These are phyloP conservation scores for Tetrahymena elliotti DNA, from an alignment of 73 alveolate genomes.

Conservation along the genomic window DNA sequence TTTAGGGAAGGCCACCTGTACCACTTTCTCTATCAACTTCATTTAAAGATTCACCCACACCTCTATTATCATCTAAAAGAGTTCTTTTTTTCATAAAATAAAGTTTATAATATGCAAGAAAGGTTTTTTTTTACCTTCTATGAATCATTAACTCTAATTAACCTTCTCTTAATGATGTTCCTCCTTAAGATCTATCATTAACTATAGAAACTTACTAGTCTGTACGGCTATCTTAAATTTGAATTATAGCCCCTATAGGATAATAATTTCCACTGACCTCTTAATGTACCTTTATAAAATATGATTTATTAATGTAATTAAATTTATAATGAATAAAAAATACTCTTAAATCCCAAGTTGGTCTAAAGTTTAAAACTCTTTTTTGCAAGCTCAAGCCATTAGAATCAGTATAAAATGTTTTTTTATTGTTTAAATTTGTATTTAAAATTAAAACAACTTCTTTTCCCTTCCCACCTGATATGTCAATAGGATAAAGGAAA, in stretches of 20 bases:
- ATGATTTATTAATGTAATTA: background rate
- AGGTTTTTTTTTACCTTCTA: constrained; percentile 29
- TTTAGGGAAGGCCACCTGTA: background rate
- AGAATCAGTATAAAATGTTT: constrained; percentile 57
- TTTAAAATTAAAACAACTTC: constrained; percentile 16
- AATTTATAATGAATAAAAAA: background rate
- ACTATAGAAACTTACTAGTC: constrained; percentile 26
- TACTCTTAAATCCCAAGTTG: constrained; percentile 42
- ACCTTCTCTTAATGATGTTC: constrained; percentile 74
- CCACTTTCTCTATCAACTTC: constrained; percentile 21
- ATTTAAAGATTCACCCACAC: constrained; percentile 79
- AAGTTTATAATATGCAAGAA: background rate
- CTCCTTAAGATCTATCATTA: constrained; percentile 85
- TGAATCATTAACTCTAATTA: constrained; percentile 86
- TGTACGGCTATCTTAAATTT: constrained; percentile 28
- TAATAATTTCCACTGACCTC: constrained; percentile 53
- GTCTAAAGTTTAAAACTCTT: constrained; percentile 51
- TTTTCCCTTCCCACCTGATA: constrained; percentile 24
- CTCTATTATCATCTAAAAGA: constrained; percentile 61
- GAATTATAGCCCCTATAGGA: constrained; percentile 51
- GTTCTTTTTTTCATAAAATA: background rate
- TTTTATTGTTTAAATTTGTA: constrained; percentile 17
- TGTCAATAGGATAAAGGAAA: constrained; percentile 4
- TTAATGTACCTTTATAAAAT: constrained; percentile 7
- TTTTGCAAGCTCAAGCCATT: constrained; percentile 58